phyloP scores from a whole-genome alignment of 2,329 filamentous ascomycete species.

The Myriosclerotinia curreyana region DNA sequence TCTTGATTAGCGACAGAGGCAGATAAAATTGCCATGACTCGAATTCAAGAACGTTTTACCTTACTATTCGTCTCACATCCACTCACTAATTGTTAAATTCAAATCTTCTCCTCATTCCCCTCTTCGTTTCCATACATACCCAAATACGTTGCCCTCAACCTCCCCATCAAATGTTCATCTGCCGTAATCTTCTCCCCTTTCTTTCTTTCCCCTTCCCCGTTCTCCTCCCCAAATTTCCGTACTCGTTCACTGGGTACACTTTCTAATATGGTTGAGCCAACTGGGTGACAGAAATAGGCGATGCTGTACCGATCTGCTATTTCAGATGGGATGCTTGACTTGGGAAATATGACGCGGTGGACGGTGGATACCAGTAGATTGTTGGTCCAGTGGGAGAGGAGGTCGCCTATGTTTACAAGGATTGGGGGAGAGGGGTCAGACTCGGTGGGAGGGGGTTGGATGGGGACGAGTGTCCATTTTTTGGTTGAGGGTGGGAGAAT shows the following conservation, averaged over 20 bases:
- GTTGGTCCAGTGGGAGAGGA: constrained; percentile 84
- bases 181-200: constrained; percentile 55
- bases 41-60: background rate
- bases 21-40: background rate
- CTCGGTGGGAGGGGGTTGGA: constrained; percentile 60
- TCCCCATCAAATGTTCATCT: constrained; percentile 60
- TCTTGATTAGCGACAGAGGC: background rate
- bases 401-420: constrained; percentile 66
- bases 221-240: constrained; percentile 39
- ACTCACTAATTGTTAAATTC: background rate
- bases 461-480: constrained; percentile 63
- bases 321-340: constrained; percentile 22
- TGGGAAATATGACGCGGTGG: constrained; percentile 77
- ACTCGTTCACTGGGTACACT: constrained; percentile 61
- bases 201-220: constrained; percentile 42
- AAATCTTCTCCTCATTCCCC: background rate
- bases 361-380: constrained; percentile 83
- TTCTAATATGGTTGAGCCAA: constrained; percentile 50
- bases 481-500: constrained; percentile 56
- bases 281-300: constrained; percentile 67
- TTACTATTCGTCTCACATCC: background rate
- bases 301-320: constrained; percentile 57
- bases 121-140: constrained; percentile 49
- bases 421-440: constrained; percentile 41
- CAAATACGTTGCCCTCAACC: constrained; percentile 58